These are phyloP conservation scores for Aschersonia sp. DNA, from an alignment of 2,329 filamentous ascomycete species.

Conservation along the genomic window DNA sequence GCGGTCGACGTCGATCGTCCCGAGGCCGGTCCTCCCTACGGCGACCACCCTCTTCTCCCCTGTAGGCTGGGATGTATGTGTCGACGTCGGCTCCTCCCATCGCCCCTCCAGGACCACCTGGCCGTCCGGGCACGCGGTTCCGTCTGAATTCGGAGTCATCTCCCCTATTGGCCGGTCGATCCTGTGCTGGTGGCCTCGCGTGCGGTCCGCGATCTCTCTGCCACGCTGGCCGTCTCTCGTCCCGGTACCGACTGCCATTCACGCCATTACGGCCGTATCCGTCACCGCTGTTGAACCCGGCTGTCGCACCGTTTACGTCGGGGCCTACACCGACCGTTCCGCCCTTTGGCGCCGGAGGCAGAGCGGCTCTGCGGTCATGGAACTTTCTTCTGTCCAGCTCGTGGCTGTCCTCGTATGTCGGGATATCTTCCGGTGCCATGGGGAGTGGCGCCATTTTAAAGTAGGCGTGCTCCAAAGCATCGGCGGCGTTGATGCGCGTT, in stretches of 20 bases:
- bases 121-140: slow-evolving; percentile 18
- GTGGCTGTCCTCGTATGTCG: slow-evolving; percentile 84
- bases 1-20: slow-evolving; percentile 18
- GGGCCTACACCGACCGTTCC: slow-evolving; percentile 73
- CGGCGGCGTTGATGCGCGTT: slow-evolving; percentile 78
- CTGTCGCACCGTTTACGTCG: slow-evolving; percentile 29
- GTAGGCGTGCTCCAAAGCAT: slow-evolving; percentile 84
- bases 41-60: slow-evolving; percentile 17
- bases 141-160: slow-evolving; percentile 24
- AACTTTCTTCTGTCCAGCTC: slow-evolving; percentile 91
- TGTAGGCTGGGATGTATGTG: slow-evolving; percentile 35
- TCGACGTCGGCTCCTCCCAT: slow-evolving; percentile 22
- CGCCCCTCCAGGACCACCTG: not conserved
- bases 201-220: slow-evolving; percentile 36
- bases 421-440: slow-evolving; percentile 73
- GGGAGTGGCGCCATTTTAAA: slow-evolving; percentile 71
- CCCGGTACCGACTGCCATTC: slow-evolving; percentile 30
- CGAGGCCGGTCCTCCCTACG: slow-evolving; percentile 20
- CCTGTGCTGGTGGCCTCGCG: slow-evolving; percentile 33
- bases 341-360: slow-evolving; percentile 83
- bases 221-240: slow-evolving; percentile 39
- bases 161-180: slow-evolving; percentile 14
- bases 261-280: slow-evolving; percentile 34
- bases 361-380: slow-evolving; percentile 67
- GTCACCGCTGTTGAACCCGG: slow-evolving; percentile 36